phyloP scores from a whole-genome alignment of 192 early-diverging fungal species.

The Mortierella hygrophila region DNA sequence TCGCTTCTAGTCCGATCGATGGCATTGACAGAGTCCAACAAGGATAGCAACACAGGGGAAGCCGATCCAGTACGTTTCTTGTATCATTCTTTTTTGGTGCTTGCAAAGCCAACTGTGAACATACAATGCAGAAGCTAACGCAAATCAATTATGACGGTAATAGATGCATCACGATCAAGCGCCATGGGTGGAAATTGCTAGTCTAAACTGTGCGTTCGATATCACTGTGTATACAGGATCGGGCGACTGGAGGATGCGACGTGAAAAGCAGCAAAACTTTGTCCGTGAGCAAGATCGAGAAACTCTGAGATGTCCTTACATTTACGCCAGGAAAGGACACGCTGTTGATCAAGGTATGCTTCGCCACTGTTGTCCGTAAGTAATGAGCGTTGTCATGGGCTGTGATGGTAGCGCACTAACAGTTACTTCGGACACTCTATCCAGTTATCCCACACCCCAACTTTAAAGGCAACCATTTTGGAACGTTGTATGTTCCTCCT shows the following conservation, averaged over 20 bases:
- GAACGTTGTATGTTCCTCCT: constrained; percentile 65
- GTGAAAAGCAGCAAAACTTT: constrained; percentile 70
- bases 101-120: background rate
- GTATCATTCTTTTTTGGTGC: background rate
- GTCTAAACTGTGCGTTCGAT: constrained; percentile 66
- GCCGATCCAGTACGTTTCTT: constrained; percentile 38
- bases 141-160: background rate
- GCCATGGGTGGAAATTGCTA: constrained; percentile 79
- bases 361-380: background rate
- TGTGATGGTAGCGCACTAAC: background rate
- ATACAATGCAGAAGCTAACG: background rate
- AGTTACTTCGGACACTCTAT: background rate
- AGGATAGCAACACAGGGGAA: constrained; percentile 10
- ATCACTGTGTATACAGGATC: constrained; percentile 68
- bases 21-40: constrained; percentile 52
- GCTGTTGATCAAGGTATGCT: constrained; percentile 4
- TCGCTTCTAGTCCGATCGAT: constrained; percentile 65
- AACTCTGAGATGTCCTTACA: constrained; percentile 69
- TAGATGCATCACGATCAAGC: constrained; percentile 31
- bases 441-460: constrained; percentile 35
- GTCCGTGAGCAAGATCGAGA: constrained; percentile 72
- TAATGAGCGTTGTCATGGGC: background rate
- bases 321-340: constrained; percentile 62
- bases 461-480: constrained; percentile 58
- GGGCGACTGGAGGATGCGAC: constrained; percentile 61